Base-by-base conservation (phyloP, 2,329 filamentous ascomycete species). In the Xylaria polymorpha region DNA sequence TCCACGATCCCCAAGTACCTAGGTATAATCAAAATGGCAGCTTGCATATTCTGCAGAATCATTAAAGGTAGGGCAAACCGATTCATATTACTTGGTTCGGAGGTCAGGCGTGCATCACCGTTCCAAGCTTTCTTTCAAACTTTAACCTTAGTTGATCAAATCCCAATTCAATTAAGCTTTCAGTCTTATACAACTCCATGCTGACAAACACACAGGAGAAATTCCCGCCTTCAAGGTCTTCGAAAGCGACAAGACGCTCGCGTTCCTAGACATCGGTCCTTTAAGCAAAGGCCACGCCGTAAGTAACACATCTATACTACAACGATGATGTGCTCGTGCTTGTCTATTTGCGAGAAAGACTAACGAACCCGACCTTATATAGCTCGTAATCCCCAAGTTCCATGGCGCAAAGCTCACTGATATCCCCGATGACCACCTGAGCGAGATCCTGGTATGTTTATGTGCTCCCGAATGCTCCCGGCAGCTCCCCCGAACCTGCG, bases 41-140 rank as follows among this genome's bases (percentile, higher is more conserved):
- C 91, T 72, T 99, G 96, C 81, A 94, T 98, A 79, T 99, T 99
- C 85, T 99, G 96, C 87, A 97, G 94, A 82, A 98, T 99, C 80
- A 92, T 99, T 85, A 97, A 97, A 88, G 95, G 95, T 86, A 78
- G 69, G 77, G 73, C 51, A 9, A 25, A 7, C 20, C 29, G 5
- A 50, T 48, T 22, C 10, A 22, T 22, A 48, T 50, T 29, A 18
- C 22, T 22, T 48, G 10, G 20, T 6, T 48, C 20, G 20, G 20
- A 12, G 20, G 44, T 20, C 20, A 22, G 44, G 20, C 20, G 20
- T 25, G 25, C 25, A 32, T n/a, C 44, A 22, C 25, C 10, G 5
- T 51, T 32, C 18, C 15, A 32, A 32, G 25, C 48, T 51, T 51
- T 32, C 25, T 51, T 10, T 29, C 22, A 57, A 57, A 43, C 37